These are phyloP conservation scores for Ganoderma sinense DNA, from an alignment of 1,284 basidiomycete species.

Conservation along the genomic window DNA sequence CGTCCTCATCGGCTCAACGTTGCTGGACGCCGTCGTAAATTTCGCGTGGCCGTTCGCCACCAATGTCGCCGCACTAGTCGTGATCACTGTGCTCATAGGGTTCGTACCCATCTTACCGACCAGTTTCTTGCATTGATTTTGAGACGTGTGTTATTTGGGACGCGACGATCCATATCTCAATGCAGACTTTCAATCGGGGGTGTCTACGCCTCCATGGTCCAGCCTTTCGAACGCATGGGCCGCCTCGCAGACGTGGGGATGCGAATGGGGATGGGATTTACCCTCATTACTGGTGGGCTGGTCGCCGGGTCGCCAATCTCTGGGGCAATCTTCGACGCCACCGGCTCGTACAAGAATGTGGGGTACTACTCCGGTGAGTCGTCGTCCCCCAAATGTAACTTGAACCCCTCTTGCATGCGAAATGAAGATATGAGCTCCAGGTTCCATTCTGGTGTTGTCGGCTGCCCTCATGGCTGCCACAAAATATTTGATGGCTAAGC, in stretches of 20 bases:
- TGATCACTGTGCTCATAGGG: slow-evolving; percentile 37
- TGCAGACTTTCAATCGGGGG: slow-evolving; percentile 60
- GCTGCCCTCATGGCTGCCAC: not conserved
- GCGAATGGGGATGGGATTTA: slow-evolving; percentile 59
- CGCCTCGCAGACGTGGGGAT: slow-evolving; percentile 60
- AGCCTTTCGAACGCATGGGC: slow-evolving; percentile 64
- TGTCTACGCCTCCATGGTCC: slow-evolving; percentile 58
- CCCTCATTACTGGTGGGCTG: slow-evolving; percentile 50
- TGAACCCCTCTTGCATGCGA: too few species aligned
- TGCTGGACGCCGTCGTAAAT: slow-evolving; percentile 55
- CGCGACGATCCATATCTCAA: slow-evolving; percentile 44
- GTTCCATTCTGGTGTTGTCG: not conserved
- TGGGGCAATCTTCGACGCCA: slow-evolving; percentile 52
- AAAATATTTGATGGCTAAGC: not conserved
- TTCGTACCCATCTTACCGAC: not conserved
- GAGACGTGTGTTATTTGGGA: not conserved
- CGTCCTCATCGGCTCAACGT: slow-evolving; percentile 58
- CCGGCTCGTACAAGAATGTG: slow-evolving; percentile 52
- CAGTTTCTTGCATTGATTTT: not conserved
- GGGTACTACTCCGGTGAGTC: slow-evolving; percentile 61
- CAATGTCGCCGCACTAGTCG: slow-evolving; percentile 47
- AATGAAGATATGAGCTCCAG: not conserved
- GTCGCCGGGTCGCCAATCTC: slow-evolving; percentile 60
- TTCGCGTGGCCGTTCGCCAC: slow-evolving; percentile 63
- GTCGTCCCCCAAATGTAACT: too few species aligned